A percentile compares a stretch with the other conserved stretches of the same genome.
phyloP scores from a whole-genome alignment of 2,329 filamentous ascomycete genomes.

The Chaetomiaceae sp. region DNA sequence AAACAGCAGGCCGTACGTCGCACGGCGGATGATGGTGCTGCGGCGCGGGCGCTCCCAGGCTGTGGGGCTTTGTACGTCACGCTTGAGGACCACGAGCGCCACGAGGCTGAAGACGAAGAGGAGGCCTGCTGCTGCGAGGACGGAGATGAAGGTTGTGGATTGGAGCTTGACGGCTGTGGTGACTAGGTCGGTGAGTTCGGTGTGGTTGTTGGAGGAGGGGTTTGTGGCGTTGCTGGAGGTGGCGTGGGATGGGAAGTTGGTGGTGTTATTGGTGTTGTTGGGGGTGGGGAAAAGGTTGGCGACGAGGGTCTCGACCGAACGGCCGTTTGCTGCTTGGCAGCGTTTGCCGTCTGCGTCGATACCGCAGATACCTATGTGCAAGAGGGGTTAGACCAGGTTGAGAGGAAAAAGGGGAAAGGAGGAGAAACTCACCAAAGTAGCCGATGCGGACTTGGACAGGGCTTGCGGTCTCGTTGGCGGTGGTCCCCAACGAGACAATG shows the following conservation, averaged over 20 bases:
- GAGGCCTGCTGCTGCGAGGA: constrained; percentile 21
- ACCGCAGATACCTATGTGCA: constrained; percentile 21
- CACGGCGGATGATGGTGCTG: constrained; percentile 15
- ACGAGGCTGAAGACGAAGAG: constrained; percentile 21
- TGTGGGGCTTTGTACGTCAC: constrained; percentile 10
- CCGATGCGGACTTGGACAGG: constrained; percentile 24
- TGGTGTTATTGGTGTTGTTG: background rate
- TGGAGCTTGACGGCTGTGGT: constrained; percentile 24
- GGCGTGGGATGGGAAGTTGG: background rate
- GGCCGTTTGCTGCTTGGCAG: constrained; percentile 21
- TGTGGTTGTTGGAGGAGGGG: background rate
- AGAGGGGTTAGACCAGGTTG: background rate
- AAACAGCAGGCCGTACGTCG: constrained; percentile 19
- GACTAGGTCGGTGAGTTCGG: constrained; percentile 19
- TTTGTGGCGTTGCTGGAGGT: constrained; percentile 6
- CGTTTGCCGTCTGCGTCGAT: constrained; percentile 16
- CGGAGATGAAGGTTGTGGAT: constrained; percentile 20
- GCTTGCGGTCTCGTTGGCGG: constrained; percentile 14
- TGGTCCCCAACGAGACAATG: constrained; percentile 22
- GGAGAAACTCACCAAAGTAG: constrained; percentile 20
- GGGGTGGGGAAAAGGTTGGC: constrained; percentile 21
- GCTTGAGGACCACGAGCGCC: constrained; percentile 19
- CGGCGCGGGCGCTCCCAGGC: constrained; percentile 14
- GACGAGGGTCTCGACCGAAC: constrained; percentile 13
- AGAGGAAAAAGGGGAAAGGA: background rate